Percentiles rank a stretch among this genome's conserved stretches.
Evolutionary conservation across 179 eudicot genomes (phyloP).

Genomic region (Spergularia azorica): DNA sequence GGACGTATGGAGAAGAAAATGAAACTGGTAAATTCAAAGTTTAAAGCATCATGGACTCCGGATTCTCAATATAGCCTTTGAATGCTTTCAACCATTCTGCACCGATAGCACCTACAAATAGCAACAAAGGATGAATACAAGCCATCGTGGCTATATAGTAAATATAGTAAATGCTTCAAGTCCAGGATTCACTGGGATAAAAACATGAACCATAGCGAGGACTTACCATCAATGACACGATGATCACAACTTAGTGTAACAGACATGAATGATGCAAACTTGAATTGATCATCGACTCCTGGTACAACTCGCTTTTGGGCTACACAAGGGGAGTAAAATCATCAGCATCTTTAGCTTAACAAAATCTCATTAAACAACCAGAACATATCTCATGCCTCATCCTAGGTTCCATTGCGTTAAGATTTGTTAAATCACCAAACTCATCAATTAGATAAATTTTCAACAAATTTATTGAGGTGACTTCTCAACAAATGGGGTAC

Average conservation of each 20-base stretch:
- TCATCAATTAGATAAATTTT: no score
- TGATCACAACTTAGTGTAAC: constrained; percentile 96
- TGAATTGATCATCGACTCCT: constrained; percentile 58
- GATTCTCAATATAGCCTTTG: constrained; percentile 92
- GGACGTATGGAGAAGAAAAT: background rate
- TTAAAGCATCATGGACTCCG: constrained; percentile 90
- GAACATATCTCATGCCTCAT: background rate
- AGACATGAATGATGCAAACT: constrained; percentile 79
- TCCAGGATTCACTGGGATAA: background rate
- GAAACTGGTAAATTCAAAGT: background rate
- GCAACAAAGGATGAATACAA: background rate
- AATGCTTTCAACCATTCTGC: constrained; percentile 98
- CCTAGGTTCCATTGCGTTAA: no score
- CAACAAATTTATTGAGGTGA: no score
- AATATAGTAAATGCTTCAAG: background rate
- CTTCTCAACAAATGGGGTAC: no score
- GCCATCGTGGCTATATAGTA: background rate
- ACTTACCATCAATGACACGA: constrained; percentile 92
- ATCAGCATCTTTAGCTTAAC: background rate
- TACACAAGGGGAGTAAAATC: constrained; percentile 35
- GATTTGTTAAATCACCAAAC: no score
- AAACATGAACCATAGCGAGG: background rate
- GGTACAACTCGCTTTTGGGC: constrained; percentile 94
- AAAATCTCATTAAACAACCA: background rate
- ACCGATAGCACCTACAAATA: constrained; percentile 81